Evolutionary conservation across 805 yeast genomes (phyloP).

Genomic region (Hermanozyma aechmeae): DNA sequence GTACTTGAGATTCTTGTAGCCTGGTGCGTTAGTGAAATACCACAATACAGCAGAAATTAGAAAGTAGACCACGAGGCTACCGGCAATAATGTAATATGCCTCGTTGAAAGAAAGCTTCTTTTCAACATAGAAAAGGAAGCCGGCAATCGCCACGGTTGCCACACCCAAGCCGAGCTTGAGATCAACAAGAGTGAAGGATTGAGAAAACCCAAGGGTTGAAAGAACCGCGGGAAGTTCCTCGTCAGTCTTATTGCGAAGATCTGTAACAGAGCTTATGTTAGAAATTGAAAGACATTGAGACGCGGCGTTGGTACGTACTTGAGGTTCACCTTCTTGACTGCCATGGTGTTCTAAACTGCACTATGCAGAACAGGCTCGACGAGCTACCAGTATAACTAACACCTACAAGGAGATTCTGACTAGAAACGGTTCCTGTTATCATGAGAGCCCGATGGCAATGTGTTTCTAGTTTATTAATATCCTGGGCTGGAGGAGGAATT

Average conservation of each 20-base stretch:
- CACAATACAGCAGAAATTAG: slow-evolving; percentile 22
- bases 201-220: slow-evolving; percentile 35
- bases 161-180: slow-evolving; percentile 41
- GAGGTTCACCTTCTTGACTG: slow-evolving; percentile 14
- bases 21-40: slow-evolving; percentile 20
- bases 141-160: slow-evolving; percentile 37
- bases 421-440: neutral
- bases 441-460: neutral
- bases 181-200: slow-evolving; percentile 38
- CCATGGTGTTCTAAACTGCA: slow-evolving; percentile 3
- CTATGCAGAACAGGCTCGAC: neutral
- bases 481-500: neutral
- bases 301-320: slow-evolving; percentile 11
- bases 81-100: slow-evolving; percentile 22
- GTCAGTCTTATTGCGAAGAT: slow-evolving; percentile 41
- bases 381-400: neutral
- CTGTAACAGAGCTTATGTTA: slow-evolving; percentile 35
- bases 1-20: slow-evolving; percentile 38
- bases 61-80: slow-evolving; percentile 29
- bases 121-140: slow-evolving; percentile 36
- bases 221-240: slow-evolving; percentile 36
- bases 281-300: neutral
- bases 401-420: neutral
- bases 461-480: too few species aligned
- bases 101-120: slow-evolving; percentile 39